Conservation (phyloP, 139 green algal species). For the Picochlorum sp. region DNA sequence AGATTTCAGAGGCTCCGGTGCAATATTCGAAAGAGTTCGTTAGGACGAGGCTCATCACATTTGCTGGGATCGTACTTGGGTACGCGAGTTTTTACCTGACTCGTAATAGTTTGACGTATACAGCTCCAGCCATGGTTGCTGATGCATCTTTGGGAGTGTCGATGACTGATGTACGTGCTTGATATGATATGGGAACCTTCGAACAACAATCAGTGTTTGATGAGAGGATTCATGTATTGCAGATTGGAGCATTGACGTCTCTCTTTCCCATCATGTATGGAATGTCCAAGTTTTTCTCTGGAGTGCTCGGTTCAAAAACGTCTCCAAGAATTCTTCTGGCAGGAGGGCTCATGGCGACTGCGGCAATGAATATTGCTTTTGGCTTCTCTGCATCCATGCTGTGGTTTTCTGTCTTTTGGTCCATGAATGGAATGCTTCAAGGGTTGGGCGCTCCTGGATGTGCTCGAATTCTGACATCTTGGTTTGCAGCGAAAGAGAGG, state of each 20-base stretch:
- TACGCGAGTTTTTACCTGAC: constrained; percentile 92
- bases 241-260: constrained; percentile 84
- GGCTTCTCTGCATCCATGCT: constrained; percentile 67
- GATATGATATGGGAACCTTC: not conserved
- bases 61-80: constrained; percentile 69
- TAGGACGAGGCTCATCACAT: constrained; percentile 53
- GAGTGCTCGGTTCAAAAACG: constrained; percentile 75
- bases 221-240: not conserved
- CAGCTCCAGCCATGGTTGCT: constrained; percentile 84
- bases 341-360: constrained; percentile 77
- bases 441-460: constrained; percentile 88
- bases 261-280: constrained; percentile 90
- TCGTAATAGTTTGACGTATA: constrained; percentile 87
- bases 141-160: constrained; percentile 67
- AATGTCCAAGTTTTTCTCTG: constrained; percentile 79
- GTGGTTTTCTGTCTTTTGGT: constrained; percentile 83
- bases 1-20: not conserved
- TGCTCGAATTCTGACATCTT: constrained; percentile 91
- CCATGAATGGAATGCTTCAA: constrained; percentile 84
- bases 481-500: constrained; percentile 74
- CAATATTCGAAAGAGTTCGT: constrained; percentile 55
- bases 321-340: constrained; percentile 76
- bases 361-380: constrained; percentile 82
- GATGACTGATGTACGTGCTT: constrained; percentile 48
- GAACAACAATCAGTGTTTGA: too few relatives aligned